Conservation (phyloP, 441 rosid species). For the Theobroma grandiflorum region DNA sequence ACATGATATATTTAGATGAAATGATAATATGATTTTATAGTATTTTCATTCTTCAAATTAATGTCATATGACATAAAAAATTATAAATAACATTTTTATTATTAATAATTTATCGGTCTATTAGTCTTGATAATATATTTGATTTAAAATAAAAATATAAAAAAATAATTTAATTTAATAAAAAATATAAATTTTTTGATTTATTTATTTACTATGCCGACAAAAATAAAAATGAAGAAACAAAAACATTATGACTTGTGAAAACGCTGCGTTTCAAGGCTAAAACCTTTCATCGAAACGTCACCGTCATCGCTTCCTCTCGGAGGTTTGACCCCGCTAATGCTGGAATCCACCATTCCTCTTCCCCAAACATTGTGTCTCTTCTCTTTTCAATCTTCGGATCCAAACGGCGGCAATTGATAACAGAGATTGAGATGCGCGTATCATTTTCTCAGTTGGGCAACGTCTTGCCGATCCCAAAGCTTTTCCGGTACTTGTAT, state of each 20-base stretch:
- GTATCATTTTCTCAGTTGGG: conserved; percentile 47
- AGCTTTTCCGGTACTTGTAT: conserved; percentile 50
- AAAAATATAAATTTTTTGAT: no score
- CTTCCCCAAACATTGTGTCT: background rate
- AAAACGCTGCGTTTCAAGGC: background rate
- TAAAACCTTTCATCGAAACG: background rate
- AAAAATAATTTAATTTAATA: no score
- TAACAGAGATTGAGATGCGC: conserved; percentile 29
- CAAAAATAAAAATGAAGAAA: background rate
- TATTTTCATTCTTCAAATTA: no score
- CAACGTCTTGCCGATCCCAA: conserved; percentile 56
- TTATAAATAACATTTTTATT: no score
- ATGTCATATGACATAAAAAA: no score
- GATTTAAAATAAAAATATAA: background rate
- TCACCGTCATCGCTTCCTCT: background rate
- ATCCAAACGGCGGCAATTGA: background rate
- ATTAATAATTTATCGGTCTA: no score
- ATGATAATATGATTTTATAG: background rate
- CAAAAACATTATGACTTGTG: background rate
- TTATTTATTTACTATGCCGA: no score
- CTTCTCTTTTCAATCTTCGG: background rate
- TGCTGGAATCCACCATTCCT: background rate
- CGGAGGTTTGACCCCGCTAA: background rate
- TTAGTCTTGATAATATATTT: no score
- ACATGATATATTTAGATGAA: background rate